These are phyloP conservation scores for Talaromyces pinophilus DNA, from an alignment of 2,329 filamentous ascomycete genomes.

Conservation along the genomic window DNA sequence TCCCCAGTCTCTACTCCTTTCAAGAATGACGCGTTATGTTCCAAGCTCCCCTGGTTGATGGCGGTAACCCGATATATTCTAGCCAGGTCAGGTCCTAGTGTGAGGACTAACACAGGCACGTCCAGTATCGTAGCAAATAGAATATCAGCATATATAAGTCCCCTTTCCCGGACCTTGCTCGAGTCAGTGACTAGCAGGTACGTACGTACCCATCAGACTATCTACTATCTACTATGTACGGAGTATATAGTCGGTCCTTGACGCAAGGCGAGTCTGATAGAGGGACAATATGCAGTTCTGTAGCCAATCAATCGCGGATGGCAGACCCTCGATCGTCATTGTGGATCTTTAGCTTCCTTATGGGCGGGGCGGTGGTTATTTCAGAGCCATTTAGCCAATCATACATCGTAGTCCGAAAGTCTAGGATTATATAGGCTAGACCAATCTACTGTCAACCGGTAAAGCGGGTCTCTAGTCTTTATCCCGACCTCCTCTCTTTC, in stretches of 20 bases:
- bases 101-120: background rate
- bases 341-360: background rate
- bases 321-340: background rate
- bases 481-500: conserved; percentile 13
- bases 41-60: background rate
- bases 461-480: conserved; percentile 5
- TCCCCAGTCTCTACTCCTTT: background rate
- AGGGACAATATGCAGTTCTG: background rate
- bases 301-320: background rate
- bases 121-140: no score
- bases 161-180: conserved; percentile 7
- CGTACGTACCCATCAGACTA: background rate
- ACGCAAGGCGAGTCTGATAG: conserved; percentile 6
- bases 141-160: background rate
- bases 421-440: conserved; percentile 4
- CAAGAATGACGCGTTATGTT: background rate
- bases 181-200: background rate
- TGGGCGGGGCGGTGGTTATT: background rate
- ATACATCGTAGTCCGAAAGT: fast-evolving
- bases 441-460: background rate
- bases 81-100: background rate
- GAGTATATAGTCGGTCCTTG: background rate
- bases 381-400: background rate
- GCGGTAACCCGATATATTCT: background rate
- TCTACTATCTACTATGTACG: background rate